phyloP scores from a whole-genome alignment of 768 basidiomycete genomes.

The Calocybe indica region DNA sequence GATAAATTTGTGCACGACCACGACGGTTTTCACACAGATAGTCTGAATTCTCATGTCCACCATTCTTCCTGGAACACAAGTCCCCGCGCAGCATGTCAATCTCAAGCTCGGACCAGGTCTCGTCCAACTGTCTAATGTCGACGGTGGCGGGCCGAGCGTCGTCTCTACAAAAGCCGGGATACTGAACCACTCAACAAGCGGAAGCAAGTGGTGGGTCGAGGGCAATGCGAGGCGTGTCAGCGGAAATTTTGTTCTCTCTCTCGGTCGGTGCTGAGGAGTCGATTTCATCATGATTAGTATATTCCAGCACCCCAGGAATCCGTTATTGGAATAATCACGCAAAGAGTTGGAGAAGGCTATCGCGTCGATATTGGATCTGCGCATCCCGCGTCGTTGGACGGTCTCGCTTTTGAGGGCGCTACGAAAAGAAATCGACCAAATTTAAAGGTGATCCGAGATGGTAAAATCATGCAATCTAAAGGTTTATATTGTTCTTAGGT shows the following conservation, averaged over 20 bases:
- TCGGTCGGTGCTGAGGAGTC: neutral
- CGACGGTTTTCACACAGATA: constrained; percentile 6
- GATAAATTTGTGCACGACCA: constrained; percentile 9
- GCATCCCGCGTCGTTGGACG: constrained; percentile 81
- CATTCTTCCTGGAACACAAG: constrained; percentile 77
- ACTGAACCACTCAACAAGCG: constrained; percentile 63
- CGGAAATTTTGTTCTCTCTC: neutral
- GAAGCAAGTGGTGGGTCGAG: constrained; percentile 87
- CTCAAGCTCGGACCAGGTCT: constrained; percentile 87
- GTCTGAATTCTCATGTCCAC: constrained; percentile 35
- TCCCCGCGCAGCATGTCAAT: constrained; percentile 70
- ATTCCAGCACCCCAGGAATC: constrained; percentile 86
- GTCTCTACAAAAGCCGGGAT: constrained; percentile 66
- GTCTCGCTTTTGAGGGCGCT: constrained; percentile 92
- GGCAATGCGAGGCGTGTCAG: constrained; percentile 78
- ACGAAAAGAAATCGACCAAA: constrained; percentile 93
- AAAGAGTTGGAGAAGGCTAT: constrained; percentile 83
- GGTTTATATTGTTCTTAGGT: constrained; percentile 43
- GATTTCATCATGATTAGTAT: constrained; percentile 48
- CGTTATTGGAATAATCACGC: constrained; percentile 78
- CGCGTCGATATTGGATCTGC: constrained; percentile 92
- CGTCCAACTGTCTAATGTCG: constrained; percentile 36
- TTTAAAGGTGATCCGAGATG: constrained; percentile 56
- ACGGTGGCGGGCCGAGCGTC: constrained; percentile 26
- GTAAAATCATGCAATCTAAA: neutral